phyloP scores from a whole-genome alignment of 352 stramenopile genomes.

The Phytophthora pinifolia region DNA sequence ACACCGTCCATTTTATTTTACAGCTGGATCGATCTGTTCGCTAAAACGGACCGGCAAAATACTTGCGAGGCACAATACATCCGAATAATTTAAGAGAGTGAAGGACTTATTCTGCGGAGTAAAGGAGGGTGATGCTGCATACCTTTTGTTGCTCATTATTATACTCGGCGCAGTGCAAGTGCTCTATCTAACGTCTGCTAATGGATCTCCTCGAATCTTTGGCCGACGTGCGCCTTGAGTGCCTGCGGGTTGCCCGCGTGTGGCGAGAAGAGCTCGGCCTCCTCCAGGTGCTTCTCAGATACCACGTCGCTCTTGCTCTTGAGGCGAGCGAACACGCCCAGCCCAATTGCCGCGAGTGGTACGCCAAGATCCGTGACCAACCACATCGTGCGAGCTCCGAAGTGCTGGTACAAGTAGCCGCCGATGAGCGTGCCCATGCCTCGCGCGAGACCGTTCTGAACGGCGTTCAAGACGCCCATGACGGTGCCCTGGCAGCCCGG shows the following conservation, averaged over 20 bases:
- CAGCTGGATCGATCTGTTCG: no score
- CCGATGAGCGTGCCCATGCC: conserved; percentile 61
- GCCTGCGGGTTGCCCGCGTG: conserved; percentile 39
- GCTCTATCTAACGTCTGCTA: conserved; percentile 5
- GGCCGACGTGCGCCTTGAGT: conserved; percentile 24
- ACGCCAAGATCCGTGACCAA: conserved; percentile 57
- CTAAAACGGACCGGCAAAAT: no score
- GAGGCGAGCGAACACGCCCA: conserved; percentile 57
- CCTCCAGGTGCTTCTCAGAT: conserved; percentile 31
- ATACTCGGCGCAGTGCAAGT: no score
- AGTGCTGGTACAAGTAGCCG: conserved; percentile 74
- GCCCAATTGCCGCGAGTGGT: conserved; percentile 53
- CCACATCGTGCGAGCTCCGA: conserved; percentile 61
- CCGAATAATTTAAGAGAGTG: no score
- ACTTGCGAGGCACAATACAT: no score
- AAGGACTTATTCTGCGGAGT: no score
- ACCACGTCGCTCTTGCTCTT: conserved; percentile 44
- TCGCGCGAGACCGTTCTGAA: conserved; percentile 64
- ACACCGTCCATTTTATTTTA: no score
- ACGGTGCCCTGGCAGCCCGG: conserved; percentile 61
- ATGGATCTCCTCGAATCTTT: conserved; percentile 30
- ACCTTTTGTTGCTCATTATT: no score
- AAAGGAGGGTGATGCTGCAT: no score
- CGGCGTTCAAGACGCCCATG: conserved; percentile 69
- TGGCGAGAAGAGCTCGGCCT: conserved; percentile 23